Evolutionary conservation across 2,329 filamentous ascomycete genomes (phyloP).

Genomic region (Colletotrichum costaricense): DNA sequence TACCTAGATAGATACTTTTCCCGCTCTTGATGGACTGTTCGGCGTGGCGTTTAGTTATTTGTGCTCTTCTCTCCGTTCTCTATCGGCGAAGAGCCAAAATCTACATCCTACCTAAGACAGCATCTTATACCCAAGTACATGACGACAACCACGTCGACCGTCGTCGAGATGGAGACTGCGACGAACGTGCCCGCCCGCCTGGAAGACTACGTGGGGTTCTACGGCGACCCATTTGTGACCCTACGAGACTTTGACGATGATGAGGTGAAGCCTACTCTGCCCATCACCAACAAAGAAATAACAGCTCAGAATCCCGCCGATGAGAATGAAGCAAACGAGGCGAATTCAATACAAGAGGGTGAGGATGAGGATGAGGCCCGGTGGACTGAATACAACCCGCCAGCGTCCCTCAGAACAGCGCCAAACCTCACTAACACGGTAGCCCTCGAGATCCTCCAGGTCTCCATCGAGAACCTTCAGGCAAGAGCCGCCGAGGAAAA

Average conservation of each 20-base stretch:
- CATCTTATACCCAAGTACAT: not conserved
- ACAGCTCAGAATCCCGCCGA: slow-evolving; percentile 29
- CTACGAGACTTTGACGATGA: slow-evolving; percentile 36
- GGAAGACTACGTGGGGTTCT: slow-evolving; percentile 45
- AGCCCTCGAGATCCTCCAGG: slow-evolving; percentile 53
- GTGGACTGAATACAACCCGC: slow-evolving; percentile 61
- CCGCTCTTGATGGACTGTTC: not conserved
- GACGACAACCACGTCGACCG: not conserved
- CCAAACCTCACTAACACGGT: slow-evolving; percentile 53
- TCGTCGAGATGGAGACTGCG: slow-evolving; percentile 6
- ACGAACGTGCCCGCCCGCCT: not conserved
- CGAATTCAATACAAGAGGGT: slow-evolving; percentile 39
- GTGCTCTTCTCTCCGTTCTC: not conserved
- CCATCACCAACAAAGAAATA: slow-evolving; percentile 25
- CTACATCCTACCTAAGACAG: no score
- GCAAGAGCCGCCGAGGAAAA: slow-evolving; percentile 48
- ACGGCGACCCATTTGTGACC: slow-evolving; percentile 43
- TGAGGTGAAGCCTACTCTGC: not conserved
- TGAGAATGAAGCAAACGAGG: slow-evolving; percentile 33
- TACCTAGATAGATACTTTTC: not conserved
- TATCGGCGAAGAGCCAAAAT: not conserved
- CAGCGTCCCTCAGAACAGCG: slow-evolving; percentile 51
- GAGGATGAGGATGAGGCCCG: slow-evolving; percentile 45
- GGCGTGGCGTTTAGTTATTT: not conserved
- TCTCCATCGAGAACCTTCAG: slow-evolving; percentile 59